These are phyloP conservation scores for Tolypocladium guangdongense DNA, from an alignment of 2,329 filamentous ascomycete genomes.

Conservation along the genomic window DNA sequence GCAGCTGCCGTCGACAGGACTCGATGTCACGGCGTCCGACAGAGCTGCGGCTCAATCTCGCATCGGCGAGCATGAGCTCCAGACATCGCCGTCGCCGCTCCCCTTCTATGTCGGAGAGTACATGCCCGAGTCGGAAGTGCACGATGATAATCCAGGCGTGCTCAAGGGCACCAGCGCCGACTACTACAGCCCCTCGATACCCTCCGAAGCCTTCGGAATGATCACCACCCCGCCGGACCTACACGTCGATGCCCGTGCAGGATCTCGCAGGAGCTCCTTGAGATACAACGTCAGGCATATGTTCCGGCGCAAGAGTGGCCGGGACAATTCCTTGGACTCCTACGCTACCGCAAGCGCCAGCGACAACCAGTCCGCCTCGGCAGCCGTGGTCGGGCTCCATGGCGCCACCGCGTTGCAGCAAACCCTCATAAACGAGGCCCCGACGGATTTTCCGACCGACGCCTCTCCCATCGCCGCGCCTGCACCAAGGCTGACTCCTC, in stretches of 20 bases:
- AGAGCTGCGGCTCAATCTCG: not conserved
- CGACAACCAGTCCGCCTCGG: not conserved
- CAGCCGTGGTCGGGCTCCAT: not conserved
- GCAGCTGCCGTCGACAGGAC: not conserved
- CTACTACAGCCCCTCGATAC: conserved; percentile 30
- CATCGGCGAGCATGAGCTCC: conserved; percentile 4
- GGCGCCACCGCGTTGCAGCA: not conserved
- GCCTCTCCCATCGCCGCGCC: conserved; percentile 7
- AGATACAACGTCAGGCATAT: conserved; percentile 23
- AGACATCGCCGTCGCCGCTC: conserved; percentile 4
- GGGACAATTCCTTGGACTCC: conserved; percentile 18
- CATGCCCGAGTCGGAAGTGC: conserved; percentile 14
- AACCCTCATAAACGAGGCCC: conserved; percentile 5
- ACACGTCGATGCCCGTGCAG: conserved; percentile 5
- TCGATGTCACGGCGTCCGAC: not conserved
- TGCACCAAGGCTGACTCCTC: conserved; percentile 5
- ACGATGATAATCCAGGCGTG: conserved; percentile 17
- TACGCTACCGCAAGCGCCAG: conserved; percentile 1
- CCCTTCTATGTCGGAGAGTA: conserved; percentile 13
- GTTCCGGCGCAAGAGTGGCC: conserved; percentile 22
- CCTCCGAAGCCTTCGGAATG: conserved; percentile 31
- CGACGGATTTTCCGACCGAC: conserved; percentile 21
- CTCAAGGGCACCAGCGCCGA: conserved; percentile 27
- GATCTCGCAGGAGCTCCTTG: conserved; percentile 23
- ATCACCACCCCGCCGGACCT: conserved; percentile 10